phyloP scores from a whole-genome alignment of 805 yeast genomes.

The Candida pini region DNA sequence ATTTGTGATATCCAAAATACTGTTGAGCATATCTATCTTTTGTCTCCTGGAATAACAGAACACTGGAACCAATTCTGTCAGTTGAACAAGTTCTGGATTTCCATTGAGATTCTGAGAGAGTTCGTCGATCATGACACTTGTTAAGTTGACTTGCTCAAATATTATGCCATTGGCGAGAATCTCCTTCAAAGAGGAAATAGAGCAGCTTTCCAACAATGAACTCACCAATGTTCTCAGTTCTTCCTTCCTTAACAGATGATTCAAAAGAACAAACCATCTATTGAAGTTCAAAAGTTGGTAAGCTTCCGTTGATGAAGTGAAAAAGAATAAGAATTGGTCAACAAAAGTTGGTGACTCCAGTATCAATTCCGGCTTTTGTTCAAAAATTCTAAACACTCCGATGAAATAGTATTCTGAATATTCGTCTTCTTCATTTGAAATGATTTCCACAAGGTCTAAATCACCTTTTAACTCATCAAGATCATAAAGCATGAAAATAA shows the following conservation, averaged over 20 bases:
- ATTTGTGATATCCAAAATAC: constrained; percentile 8
- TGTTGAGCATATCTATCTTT: constrained; percentile 28
- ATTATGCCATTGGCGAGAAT: no score
- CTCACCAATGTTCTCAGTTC: constrained; percentile 27
- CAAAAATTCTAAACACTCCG: constrained; percentile 39
- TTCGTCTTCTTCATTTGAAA: constrained; percentile 2
- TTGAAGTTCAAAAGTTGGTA: constrained; percentile 28
- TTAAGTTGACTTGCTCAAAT: constrained; percentile 1
- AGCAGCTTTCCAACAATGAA: constrained; percentile 10
- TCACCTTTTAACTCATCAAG: constrained; percentile 16
- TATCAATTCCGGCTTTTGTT: constrained; percentile 28
- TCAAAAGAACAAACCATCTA: constrained; percentile 55
- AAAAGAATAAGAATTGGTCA: no score
- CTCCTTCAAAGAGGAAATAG: neutral
- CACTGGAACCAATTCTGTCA: constrained; percentile 36
- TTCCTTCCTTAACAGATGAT: constrained; percentile 24
- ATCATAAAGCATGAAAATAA: constrained; percentile 44
- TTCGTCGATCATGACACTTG: neutral
- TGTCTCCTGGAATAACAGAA: constrained; percentile 38
- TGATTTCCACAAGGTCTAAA: neutral
- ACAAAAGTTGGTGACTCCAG: no score
- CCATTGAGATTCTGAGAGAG: no score
- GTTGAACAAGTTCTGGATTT: no score
- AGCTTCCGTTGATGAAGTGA: constrained; percentile 7
- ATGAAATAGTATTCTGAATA: constrained; percentile 13